Evolutionary conservation across 2,329 filamentous ascomycete species (phyloP).

Genomic region (Stylonectria norvegica): DNA sequence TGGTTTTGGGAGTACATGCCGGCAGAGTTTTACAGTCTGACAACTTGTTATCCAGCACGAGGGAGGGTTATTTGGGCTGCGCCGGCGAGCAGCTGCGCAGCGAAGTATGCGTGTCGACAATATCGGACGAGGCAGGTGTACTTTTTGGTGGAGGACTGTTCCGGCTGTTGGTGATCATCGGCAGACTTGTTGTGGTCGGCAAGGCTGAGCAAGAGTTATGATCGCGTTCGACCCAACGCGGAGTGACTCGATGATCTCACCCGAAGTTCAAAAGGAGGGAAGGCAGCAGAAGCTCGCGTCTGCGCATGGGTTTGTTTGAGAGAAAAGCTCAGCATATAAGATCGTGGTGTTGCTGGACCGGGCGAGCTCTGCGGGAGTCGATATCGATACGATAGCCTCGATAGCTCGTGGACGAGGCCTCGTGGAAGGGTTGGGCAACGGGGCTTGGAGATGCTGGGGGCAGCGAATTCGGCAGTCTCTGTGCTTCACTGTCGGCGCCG

Average conservation of each 20-base stretch:
- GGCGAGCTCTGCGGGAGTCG: too few species aligned
- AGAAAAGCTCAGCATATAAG: slow-evolving; percentile 20
- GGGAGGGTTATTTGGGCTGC: slow-evolving; percentile 19
- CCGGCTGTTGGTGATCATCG: slow-evolving; percentile 23
- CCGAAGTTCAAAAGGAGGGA: slow-evolving; percentile 32
- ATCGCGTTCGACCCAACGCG: slow-evolving; percentile 9
- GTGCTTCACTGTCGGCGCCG: slow-evolving; percentile 13
- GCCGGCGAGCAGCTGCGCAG: slow-evolving; percentile 30
- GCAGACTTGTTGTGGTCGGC: slow-evolving; percentile 12
- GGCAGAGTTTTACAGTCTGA: slow-evolving; percentile 22
- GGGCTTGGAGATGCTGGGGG: slow-evolving; percentile 7
- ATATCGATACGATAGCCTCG: slow-evolving; percentile 25
- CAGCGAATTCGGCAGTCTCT: slow-evolving; percentile 4
- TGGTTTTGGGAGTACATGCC: slow-evolving; percentile 73
- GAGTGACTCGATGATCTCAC: slow-evolving; percentile 26
- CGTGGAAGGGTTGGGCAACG: too few species aligned
- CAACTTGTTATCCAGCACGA: slow-evolving; percentile 13
- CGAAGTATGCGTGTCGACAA: slow-evolving; percentile 18
- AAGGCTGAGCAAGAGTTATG: slow-evolving; percentile 5
- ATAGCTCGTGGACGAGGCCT: slow-evolving; percentile 27
- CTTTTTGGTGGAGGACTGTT: slow-evolving; percentile 14
- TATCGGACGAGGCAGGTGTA: slow-evolving; percentile 10
- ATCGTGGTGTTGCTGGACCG: slow-evolving; percentile 13
- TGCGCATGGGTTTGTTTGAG: slow-evolving; percentile 35
- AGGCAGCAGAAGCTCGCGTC: slow-evolving; percentile 34